Evolutionary conservation across 2,329 filamentous ascomycete species (phyloP).

Genomic region (Fusarium tjaetaba): DNA sequence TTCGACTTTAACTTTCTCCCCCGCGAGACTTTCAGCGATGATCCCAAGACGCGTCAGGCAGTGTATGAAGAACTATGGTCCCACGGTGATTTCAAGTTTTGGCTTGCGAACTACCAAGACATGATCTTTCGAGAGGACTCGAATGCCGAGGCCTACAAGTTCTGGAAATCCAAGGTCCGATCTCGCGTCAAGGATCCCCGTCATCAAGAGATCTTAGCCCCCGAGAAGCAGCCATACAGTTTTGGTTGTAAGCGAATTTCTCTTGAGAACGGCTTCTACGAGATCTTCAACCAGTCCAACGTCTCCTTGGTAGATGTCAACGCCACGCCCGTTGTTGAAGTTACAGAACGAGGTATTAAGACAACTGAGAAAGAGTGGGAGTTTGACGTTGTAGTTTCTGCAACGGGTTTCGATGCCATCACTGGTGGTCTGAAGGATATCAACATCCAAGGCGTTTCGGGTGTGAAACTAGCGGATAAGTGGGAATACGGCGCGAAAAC

Average conservation of each 20-base stretch:
- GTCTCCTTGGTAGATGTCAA: slow-evolving; percentile 13
- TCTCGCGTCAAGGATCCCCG: slow-evolving; percentile 47
- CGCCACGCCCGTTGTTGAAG: slow-evolving; percentile 5
- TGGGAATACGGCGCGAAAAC: slow-evolving; percentile 7
- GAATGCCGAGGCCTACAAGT: slow-evolving; percentile 58
- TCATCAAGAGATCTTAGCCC: not conserved
- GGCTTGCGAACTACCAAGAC: slow-evolving; percentile 59
- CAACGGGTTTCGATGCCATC: slow-evolving; percentile 29
- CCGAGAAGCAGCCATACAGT: not conserved
- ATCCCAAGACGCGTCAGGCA: not conserved
- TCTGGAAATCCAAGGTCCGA: slow-evolving; percentile 58
- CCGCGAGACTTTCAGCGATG: not conserved
- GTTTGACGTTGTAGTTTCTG: slow-evolving; percentile 14
- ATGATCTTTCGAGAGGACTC: slow-evolving; percentile 52
- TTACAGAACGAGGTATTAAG: not conserved
- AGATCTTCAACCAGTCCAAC: slow-evolving; percentile 28
- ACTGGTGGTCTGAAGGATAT: slow-evolving; percentile 13
- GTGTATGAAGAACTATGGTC: slow-evolving; percentile 48
- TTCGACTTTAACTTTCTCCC: not conserved
- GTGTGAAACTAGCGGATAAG: not conserved
- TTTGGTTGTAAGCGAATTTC: slow-evolving; percentile 19
- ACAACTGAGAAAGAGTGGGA: not conserved
- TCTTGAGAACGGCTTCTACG: slow-evolving; percentile 17
- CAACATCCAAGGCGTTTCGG: not conserved
- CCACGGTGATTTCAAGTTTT: slow-evolving; percentile 58